Evolutionary conservation across 1,284 basidiomycete species (phyloP).

Genomic region (Phlebopus sp.): DNA sequence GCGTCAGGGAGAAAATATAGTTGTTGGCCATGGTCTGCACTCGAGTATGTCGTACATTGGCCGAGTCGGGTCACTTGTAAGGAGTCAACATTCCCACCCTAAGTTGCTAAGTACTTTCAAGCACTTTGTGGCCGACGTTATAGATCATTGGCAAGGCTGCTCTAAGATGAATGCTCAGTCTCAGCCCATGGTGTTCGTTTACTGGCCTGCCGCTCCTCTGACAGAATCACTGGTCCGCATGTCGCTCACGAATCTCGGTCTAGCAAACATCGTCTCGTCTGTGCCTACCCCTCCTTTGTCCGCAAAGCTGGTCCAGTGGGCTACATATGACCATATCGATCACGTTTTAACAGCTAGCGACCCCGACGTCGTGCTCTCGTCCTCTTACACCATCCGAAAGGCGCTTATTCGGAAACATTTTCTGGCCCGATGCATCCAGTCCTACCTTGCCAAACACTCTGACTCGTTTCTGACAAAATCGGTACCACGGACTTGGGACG

Average conservation of each 20-base stretch:
- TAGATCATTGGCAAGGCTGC: neutral
- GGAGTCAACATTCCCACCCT: neutral
- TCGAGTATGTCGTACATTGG: neutral
- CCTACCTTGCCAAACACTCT: slow-evolving; percentile 74
- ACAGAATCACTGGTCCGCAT: slow-evolving; percentile 67
- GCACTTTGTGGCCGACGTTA: too few species aligned
- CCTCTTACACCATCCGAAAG: slow-evolving; percentile 89
- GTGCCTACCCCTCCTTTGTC: slow-evolving; percentile 20
- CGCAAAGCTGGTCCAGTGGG: slow-evolving; percentile 62
- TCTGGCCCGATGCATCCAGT: slow-evolving; percentile 74
- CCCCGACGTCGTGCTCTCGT: slow-evolving; percentile 60
- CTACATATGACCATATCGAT: slow-evolving; percentile 79
- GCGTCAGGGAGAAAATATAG: slow-evolving; percentile 70
- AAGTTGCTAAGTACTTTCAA: too few species aligned
- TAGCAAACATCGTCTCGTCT: slow-evolving; percentile 29
- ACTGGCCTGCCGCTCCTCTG: slow-evolving; percentile 78
- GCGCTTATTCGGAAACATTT: slow-evolving; percentile 95
- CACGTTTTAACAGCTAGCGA: slow-evolving; percentile 64
- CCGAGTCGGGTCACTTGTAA: neutral
- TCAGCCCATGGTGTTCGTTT: slow-evolving; percentile 47
- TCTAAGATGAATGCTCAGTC: slow-evolving; percentile 3
- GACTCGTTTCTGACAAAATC: slow-evolving; percentile 51
- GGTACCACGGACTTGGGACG: slow-evolving; percentile 80
- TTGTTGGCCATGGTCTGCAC: slow-evolving; percentile 48
- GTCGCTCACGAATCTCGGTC: slow-evolving; percentile 47